Evolutionary conservation across 2,329 filamentous ascomycete species (phyloP), one percentile per base, ranked within the genome.

Genomic region (Cladobotryum protrusum): DNA sequence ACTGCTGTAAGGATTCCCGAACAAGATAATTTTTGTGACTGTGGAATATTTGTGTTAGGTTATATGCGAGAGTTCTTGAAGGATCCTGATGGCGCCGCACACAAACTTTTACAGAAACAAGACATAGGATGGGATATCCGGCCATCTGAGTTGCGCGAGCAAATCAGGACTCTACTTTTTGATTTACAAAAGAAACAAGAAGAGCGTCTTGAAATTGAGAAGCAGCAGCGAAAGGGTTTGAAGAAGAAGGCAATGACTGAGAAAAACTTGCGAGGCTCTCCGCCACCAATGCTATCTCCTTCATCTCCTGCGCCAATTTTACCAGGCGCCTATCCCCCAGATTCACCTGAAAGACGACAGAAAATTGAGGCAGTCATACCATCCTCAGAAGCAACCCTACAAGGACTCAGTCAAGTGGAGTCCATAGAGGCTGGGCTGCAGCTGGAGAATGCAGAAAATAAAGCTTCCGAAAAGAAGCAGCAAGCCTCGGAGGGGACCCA

Each of bases 21-120:
- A 53, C 93, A 99, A 65, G 70, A 81, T 44, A 97, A 99, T 62
- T 87, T 78, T 58, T 91, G 81, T 54, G 93, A 99, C 63, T 99
- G 93, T 61, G 93, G 93, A 8, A 72, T 96, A 0, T 99, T 87
- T 59, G 72, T 97, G 3, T 72, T 96, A 4, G 86, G 85, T 2
- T 99, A 97, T 61, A 75, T 95, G 47, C 80, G 89, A 56, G 83
- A 87, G 55, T 96, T 99, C 55, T 76, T 95, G 14, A 75, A 81
- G 47, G 71, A 89, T 52, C 92, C 92, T 0, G 81, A 88, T 54
- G 66, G 63, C 0, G 93, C 95, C 56, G 74, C 87, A 14, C 70
- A 70, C 17, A 83, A 79, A 53, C 70, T 95, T 15, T 71, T 96
- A 5, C 76, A 74, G 20, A 79, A 76, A 37, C 77, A 87, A 56